Base-by-base conservation (phyloP, 306 rosid genomes). In the Datisca glomerata region DNA sequence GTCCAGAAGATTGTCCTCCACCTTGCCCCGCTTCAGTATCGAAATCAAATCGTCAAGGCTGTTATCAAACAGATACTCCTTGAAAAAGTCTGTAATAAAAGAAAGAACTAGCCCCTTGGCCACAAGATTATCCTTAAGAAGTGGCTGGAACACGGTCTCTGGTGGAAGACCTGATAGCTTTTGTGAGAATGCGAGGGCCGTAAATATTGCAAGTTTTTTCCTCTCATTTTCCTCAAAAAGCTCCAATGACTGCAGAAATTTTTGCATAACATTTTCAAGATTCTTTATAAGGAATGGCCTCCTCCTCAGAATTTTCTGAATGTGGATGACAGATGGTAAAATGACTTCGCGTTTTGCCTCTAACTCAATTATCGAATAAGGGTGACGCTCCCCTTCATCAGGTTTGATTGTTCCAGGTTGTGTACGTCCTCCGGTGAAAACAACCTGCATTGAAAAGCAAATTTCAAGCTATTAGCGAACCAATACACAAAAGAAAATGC, bases 341-440 rank as follows among this genome's bases (percentile, higher is more conserved):
- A 91, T 91, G 47, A 68, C 78, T 57, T 84, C 96, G 41, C 86
- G 96, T 56, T 21, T 78, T 18, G 98, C 73, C 66, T 80, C 98
- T 52, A 64, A 64, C 51, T 84, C 98, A 60, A 91, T 65, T 47
- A 91, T 66, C 51, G 98, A 91, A 58, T 78, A 78, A 8, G 96
- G 76, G 60, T 91, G 98, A 43, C 94, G 98, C 68, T 84, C 94
- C 77, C 98, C 98, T 76, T 91, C 98, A 78, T 84, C 98, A 53
- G 98, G 94, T 69, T 91, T 91, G 53, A 92, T 91, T 56, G 98
- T 91, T 80, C 98, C 98, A 59, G 98, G 96, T 53, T 91, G 98
- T 24, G 98, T 91, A 50, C 98, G 98, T 11, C 98, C 93, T 63
- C 98, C 98, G 23, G 84, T 91, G 87, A 91, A 85, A 75, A 66